These are phyloP conservation scores for Chaetomium sp. DNA, from an alignment of 2,329 filamentous ascomycete genomes.

Conservation along the genomic window DNA sequence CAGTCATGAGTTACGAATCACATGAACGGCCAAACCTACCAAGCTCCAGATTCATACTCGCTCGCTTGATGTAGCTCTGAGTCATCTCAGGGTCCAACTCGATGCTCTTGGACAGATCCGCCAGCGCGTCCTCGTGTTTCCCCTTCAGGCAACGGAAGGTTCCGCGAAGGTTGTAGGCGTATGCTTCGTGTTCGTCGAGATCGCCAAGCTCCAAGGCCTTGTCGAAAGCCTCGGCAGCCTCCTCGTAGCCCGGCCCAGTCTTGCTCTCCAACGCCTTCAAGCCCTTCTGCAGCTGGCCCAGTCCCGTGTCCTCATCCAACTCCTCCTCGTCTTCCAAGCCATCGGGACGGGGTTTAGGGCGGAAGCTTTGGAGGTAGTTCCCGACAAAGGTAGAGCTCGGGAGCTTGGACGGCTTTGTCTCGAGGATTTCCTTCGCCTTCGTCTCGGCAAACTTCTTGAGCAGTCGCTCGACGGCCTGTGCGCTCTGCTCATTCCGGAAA, in stretches of 20 bases:
- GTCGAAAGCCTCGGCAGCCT: slow-evolving; percentile 83
- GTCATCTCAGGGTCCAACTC: slow-evolving; percentile 85
- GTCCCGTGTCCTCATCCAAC: slow-evolving; percentile 74
- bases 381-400: slow-evolving; percentile 96
- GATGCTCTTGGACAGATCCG: slow-evolving; percentile 89
- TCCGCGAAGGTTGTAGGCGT: slow-evolving; percentile 94
- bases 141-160: slow-evolving; percentile 94
- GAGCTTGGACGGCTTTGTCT: slow-evolving; percentile 81
- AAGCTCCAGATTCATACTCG: slow-evolving; percentile 95
- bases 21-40: slow-evolving; percentile 55
- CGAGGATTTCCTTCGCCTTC: slow-evolving; percentile 88
- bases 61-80: slow-evolving; percentile 98
- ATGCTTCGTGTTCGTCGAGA: slow-evolving; percentile 79
- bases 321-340: slow-evolving; percentile 84
- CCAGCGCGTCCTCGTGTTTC: slow-evolving; percentile 78
- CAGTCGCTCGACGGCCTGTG: slow-evolving; percentile 86
- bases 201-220: slow-evolving; percentile 81
- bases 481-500: slow-evolving; percentile 89
- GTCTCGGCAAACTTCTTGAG: slow-evolving; percentile 96
- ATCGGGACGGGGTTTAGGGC: slow-evolving; percentile 73
- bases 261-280: slow-evolving; percentile 79
- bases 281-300: slow-evolving; percentile 83
- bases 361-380: slow-evolving; percentile 99
- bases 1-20: slow-evolving; percentile 32
- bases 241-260: slow-evolving; percentile 88